These are phyloP conservation scores for Earliella scabrosa DNA, from an alignment of 1,284 basidiomycete genomes.

Conservation along the genomic window DNA sequence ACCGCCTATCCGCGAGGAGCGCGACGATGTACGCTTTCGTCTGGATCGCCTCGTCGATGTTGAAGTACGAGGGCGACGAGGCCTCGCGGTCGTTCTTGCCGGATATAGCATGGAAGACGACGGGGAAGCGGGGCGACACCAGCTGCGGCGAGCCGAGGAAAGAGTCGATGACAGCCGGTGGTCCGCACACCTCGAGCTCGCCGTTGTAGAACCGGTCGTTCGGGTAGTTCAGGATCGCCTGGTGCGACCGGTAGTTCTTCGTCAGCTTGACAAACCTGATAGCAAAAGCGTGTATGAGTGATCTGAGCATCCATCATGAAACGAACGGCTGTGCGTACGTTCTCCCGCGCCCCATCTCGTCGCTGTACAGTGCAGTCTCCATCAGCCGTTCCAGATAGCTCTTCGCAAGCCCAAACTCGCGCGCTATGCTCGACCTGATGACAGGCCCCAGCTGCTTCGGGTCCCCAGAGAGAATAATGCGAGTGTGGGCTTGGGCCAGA, in stretches of 20 bases:
- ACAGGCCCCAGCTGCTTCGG: conserved; percentile 63
- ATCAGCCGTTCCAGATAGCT: conserved; percentile 60
- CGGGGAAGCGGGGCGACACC: conserved; percentile 41
- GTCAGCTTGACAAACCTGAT: conserved; percentile 51
- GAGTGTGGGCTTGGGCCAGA: conserved; percentile 43
- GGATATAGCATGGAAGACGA: conserved; percentile 50
- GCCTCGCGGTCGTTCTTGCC: conserved; percentile 47
- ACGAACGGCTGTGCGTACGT: conserved; percentile 41
- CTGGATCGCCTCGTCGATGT: conserved; percentile 45
- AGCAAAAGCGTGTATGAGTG: conserved; percentile 22
- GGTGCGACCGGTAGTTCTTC: conserved; percentile 64
- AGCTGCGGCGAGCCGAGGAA: conserved; percentile 41
- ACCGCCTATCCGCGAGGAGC: conserved; percentile 23
- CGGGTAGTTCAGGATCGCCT: conserved; percentile 58
- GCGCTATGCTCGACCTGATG: conserved; percentile 51
- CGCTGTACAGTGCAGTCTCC: conserved; percentile 47
- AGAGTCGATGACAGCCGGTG: conserved; percentile 38
- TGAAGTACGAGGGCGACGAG: conserved; percentile 51
- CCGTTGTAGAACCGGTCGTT: conserved; percentile 59
- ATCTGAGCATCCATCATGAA: neutral
- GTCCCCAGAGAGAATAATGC: conserved; percentile 60
- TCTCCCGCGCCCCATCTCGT: conserved; percentile 31
- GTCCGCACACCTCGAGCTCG: conserved; percentile 51
- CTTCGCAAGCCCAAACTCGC: conserved; percentile 45
- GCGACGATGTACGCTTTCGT: conserved; percentile 43